Evolutionary conservation across 2,329 filamentous ascomycete species (phyloP).

Genomic region (Stemphylium lycopersici): DNA sequence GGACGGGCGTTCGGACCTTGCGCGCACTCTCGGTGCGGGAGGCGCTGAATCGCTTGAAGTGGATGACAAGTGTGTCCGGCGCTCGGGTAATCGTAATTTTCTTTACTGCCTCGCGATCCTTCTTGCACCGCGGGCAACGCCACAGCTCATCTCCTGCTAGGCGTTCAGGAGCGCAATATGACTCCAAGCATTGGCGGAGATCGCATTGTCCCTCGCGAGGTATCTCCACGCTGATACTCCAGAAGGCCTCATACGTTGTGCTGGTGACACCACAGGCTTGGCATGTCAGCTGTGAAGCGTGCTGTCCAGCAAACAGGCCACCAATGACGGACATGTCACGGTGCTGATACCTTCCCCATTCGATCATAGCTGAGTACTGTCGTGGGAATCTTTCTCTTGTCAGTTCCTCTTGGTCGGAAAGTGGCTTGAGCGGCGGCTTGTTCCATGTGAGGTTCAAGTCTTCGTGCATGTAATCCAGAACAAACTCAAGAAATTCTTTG

Average conservation of each 20-base stretch:
- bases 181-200: constrained; percentile 71
- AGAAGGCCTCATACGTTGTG: constrained; percentile 73
- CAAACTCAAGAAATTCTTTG: constrained; percentile 84
- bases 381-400: constrained; percentile 66
- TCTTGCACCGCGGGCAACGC: constrained; percentile 77
- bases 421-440: constrained; percentile 61
- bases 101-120: constrained; percentile 69
- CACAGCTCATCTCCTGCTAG: constrained; percentile 71
- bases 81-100: constrained; percentile 77
- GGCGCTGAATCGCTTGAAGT: constrained; percentile 73
- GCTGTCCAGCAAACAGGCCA: constrained; percentile 76
- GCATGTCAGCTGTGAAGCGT: constrained; percentile 67
- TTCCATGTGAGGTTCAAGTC: constrained; percentile 78
- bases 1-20: constrained; percentile 74
- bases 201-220: constrained; percentile 65
- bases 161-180: constrained; percentile 71
- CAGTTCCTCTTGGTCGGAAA: constrained; percentile 66
- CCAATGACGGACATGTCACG: constrained; percentile 78
- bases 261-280: constrained; percentile 66
- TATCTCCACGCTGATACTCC: constrained; percentile 74
- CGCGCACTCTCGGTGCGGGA: constrained; percentile 61
- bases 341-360: constrained; percentile 75
- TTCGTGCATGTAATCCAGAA: constrained; percentile 81
- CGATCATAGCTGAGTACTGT: constrained; percentile 70
- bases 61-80: constrained; percentile 78